Conservation (phyloP, 352 stramenopile species). For the Globisporangium solare region DNA sequence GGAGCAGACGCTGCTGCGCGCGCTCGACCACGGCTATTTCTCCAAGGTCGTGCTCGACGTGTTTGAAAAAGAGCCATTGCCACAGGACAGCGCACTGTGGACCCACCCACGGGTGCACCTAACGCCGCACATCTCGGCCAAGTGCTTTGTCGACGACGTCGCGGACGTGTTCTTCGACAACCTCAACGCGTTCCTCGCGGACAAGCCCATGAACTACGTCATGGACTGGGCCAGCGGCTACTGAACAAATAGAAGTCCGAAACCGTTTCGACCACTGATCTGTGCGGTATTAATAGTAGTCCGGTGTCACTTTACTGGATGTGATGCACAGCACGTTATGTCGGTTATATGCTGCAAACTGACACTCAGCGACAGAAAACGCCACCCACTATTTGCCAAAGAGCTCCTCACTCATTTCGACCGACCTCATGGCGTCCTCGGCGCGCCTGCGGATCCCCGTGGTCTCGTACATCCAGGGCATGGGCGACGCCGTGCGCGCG, state of each 20-base stretch:
- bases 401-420: no score
- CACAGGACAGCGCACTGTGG: conserved; percentile 58
- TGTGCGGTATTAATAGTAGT: no score
- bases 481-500: conserved; percentile 33
- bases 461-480: conserved; percentile 42
- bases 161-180: conserved; percentile 73
- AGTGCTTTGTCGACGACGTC: conserved; percentile 72
- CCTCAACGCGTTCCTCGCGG: conserved; percentile 34
- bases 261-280: no score
- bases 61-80: conserved; percentile 47
- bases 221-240: conserved; percentile 57
- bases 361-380: no score
- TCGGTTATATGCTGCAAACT: no score
- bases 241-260: conserved; percentile 13
- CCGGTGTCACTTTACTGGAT: no score
- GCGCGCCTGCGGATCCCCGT: conserved; percentile 38
- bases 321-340: no score
- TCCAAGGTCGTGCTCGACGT: conserved; percentile 62
- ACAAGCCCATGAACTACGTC: conserved; percentile 34
- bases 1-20: conserved; percentile 58
- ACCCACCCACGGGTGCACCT: conserved; percentile 51
- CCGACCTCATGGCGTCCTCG: no score
- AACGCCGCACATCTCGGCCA: conserved; percentile 79
- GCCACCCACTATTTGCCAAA: no score
- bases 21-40: conserved; percentile 58